Conservation (phyloP, 306 rosid species). For the Lathyrus oleraceus region DNA sequence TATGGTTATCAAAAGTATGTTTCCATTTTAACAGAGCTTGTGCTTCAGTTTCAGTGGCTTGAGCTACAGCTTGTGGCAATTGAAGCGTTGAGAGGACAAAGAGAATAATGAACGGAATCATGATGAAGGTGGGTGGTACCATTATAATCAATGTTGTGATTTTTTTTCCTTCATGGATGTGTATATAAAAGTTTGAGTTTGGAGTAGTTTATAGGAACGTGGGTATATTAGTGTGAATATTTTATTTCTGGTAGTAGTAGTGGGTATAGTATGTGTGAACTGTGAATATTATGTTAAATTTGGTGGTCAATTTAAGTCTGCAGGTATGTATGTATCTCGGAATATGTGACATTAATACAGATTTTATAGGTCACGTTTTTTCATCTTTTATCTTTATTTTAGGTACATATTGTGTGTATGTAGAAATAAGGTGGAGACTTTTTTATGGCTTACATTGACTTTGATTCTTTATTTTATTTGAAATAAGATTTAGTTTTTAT, state of each 20-base stretch:
- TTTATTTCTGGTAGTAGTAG: neutral
- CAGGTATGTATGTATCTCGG: neutral
- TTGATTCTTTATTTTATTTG: no score
- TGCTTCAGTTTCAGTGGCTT: conserved; percentile 30
- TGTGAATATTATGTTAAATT: neutral
- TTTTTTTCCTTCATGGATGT: neutral
- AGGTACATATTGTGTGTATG: no score
- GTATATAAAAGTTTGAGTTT: neutral
- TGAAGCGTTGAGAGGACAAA: conserved; percentile 6
- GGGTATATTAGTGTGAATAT: neutral
- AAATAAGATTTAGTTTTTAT: no score
- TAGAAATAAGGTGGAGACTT: no score
- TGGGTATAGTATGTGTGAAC: neutral
- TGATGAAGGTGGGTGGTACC: neutral
- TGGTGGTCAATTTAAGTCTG: neutral
- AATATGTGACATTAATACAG: no score
- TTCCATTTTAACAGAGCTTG: conserved; percentile 35
- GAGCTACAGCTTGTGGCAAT: neutral
- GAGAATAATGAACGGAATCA: neutral
- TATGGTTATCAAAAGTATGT: conserved; percentile 28
- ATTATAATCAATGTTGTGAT: neutral
- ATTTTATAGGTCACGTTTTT: no score
- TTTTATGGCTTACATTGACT: no score
- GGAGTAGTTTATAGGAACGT: neutral
- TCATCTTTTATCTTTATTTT: no score